A percentile compares a stretch with the other conserved stretches of the same genome.
Evolutionary conservation across 306 rosid species (phyloP).

Genomic region (Malus domestica): DNA sequence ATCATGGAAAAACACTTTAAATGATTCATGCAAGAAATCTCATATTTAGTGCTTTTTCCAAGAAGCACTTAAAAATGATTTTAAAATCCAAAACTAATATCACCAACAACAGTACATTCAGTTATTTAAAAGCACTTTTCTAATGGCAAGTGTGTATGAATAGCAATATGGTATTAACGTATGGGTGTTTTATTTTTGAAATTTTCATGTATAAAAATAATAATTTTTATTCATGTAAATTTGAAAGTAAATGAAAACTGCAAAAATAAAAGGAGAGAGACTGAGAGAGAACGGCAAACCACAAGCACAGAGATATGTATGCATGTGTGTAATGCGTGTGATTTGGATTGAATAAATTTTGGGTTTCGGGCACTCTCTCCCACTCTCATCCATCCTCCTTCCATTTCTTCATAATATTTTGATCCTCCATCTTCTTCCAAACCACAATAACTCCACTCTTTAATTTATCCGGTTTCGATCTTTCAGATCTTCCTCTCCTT

Average conservation of each 20-base stretch:
- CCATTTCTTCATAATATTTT: background rate
- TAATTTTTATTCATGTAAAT: slow-evolving; percentile 5
- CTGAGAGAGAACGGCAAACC: slow-evolving; percentile 27
- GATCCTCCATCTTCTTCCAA: background rate
- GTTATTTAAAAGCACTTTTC: too few species aligned
- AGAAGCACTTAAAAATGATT: too few species aligned
- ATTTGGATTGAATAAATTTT: background rate
- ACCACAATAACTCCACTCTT: slow-evolving; percentile 8
- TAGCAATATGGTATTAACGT: background rate
- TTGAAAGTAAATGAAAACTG: background rate
- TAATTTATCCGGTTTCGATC: background rate
- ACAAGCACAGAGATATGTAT: slow-evolving; percentile 26
- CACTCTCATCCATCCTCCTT: slow-evolving; percentile 13
- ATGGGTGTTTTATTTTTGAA: background rate
- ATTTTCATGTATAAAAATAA: background rate
- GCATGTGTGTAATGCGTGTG: background rate
- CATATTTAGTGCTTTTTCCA: too few species aligned
- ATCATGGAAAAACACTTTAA: too few species aligned
- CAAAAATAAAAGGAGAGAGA: background rate
- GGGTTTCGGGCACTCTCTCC: slow-evolving; percentile 7
- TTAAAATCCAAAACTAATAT: too few species aligned
- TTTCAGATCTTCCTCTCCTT: slow-evolving; percentile 1
- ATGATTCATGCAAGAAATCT: too few species aligned
- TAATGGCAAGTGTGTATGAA: too few species aligned
- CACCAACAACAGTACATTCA: too few species aligned